These are phyloP conservation scores for Chlorella sp. DNA, from an alignment of 139 green algal species.

Conservation along the genomic window DNA sequence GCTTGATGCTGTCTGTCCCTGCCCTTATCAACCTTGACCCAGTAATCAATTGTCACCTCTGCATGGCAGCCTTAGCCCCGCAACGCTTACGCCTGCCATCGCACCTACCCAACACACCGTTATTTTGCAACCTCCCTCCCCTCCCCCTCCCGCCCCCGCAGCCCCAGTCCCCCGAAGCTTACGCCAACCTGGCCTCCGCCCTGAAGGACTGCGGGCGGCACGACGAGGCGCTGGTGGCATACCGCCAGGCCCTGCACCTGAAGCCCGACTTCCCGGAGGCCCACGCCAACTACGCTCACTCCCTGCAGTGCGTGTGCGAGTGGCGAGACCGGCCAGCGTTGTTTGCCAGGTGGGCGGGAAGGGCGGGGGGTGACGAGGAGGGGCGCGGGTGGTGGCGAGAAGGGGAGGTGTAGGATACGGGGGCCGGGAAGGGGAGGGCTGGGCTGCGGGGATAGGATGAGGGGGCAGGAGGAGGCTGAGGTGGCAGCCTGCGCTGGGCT, in stretches of 20 bases:
- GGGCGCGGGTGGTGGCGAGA: too few species aligned
- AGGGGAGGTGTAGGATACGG: too few species aligned
- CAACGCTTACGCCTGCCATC: background rate
- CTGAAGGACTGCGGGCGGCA: conserved; percentile 81
- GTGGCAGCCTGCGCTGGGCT: background rate
- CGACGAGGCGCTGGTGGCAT: conserved; percentile 78
- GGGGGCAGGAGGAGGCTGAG: background rate
- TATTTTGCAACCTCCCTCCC: background rate
- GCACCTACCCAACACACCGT: too few species aligned
- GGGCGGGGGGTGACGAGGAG: background rate
- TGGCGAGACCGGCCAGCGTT: conserved; percentile 76
- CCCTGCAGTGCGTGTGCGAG: conserved; percentile 88
- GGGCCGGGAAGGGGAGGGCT: background rate
- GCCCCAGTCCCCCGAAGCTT: conserved; percentile 70
- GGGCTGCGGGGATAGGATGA: background rate
- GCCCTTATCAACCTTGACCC: too few species aligned
- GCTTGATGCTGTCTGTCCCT: too few species aligned
- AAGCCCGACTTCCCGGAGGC: conserved; percentile 82
- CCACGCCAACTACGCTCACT: conserved; percentile 88
- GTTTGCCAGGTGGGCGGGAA: conserved; percentile 52
- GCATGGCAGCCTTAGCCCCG: too few species aligned
- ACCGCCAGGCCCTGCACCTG: conserved; percentile 75
- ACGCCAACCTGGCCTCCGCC: conserved; percentile 80
- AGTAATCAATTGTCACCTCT: too few species aligned
- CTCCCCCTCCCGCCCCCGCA: conserved; percentile 14